Base-by-base conservation (phyloP, 768 basidiomycete genomes). In the Lentinus brumalis region DNA sequence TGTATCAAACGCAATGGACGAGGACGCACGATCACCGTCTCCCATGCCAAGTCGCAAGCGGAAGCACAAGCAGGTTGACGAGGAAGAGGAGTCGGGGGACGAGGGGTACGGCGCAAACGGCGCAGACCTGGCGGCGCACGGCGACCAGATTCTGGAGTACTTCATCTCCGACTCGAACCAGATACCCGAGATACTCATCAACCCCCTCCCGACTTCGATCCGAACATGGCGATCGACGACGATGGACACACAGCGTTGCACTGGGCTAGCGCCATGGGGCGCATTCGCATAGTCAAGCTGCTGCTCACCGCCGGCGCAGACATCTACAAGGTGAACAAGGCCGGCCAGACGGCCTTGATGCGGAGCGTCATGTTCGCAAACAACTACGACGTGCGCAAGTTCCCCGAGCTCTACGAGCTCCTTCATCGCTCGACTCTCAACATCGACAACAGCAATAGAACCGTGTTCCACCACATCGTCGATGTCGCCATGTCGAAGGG, bases 221-320 rank as follows among this genome's bases (percentile, higher is more conserved):
- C 97, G 12, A 94, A 98, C 69, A 91, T 95, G 80, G 87, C 89
- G 38, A 98, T 99, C 62, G 97, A 99, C 76, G 97, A 98, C 64
- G 97, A 99, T 70, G 94, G 94, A 0, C 97, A 99, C 72, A 97
- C 96, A 0, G 87, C 97, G 21, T 77, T 99, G 14, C 97, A 99
- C 67, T 99, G 97, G 97, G 96, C 96, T 4, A 96, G 94, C 69
- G 97, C 97, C 11, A 98, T 99, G 96, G 97, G 97, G 32, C 90
- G 97, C 44, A 88, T 98, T 57, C 88, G 96, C 38, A 90, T 98
- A 62, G 94, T 98, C 68, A 98, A 98, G 72, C 81, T 98, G 8
- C 82, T 99, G 30, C 81, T 99, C 44, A 90, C 93, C 0, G 92
- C 96, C 3, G 95, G 96, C 18, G 96, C 96, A 14, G 95, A 98